Base-by-base conservation (phyloP, 306 rosid genomes). In the Arachis hypogaea region DNA sequence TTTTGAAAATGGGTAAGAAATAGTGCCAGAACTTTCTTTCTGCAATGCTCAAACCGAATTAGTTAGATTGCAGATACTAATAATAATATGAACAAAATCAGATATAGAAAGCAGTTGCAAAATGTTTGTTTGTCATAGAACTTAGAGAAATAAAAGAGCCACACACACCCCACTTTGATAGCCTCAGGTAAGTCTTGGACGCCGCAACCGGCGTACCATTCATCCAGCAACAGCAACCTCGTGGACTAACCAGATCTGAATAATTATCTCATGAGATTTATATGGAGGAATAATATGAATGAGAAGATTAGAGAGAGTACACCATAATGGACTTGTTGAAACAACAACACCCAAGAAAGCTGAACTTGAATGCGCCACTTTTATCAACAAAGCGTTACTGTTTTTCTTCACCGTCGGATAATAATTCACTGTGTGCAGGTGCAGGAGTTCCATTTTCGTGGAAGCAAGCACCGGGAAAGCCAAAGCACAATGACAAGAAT, bases 201-300 rank as follows among this genome's bases (percentile, higher is more conserved):
- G 10, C 79, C 63, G 58, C 71, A 68, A 29, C 59, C 80, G 18
- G 85, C 84, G 46, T 80, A 84, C 45, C 82, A 76, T 69, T 91
- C 94, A 71, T 94, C 95, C 77, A 91, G 85, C 30, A 92, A 90
- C 85, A 92, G 77, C 83, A 93, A 66, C 78, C 99, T 80, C 36
- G 90, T 92, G 10, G 80, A 77, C 89, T 75, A 77, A 76, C 72
- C 29, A 64, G 11, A 47, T 47, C 50, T 43, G 2, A 38, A 60
- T 3, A 66, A 40, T 54, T 57, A 63, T 83, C 71, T 80, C 46
- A 50, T 44, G 9, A 43, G 66, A 22, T 77, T 11, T 61, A 56
- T 11, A 64, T 44, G 41, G 62, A 69, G 69, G 49, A 56, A 41
- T 38, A 60, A 59, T 50, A 43, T 65, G 7, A 78, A 59, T 7